Percentiles rank a stretch among this genome's conserved stretches.
phyloP scores from a whole-genome alignment of 1,284 basidiomycete species.

The Pterula multifida region DNA sequence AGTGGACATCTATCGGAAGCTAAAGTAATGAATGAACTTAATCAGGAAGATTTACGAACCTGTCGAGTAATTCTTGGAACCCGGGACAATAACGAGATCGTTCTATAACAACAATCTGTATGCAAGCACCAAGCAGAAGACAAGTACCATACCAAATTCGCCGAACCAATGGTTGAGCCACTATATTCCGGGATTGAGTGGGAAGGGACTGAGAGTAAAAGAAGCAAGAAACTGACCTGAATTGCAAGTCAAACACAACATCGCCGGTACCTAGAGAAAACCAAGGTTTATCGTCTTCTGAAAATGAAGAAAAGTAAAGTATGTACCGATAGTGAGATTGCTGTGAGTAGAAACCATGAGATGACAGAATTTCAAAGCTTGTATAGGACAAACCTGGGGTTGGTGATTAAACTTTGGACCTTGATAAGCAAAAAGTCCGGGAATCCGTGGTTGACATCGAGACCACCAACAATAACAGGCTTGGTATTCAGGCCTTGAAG shows the following conservation, averaged over 20 bases:
- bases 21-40: slow-evolving; percentile 3
- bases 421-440: slow-evolving; percentile 60
- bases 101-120: slow-evolving; percentile 20
- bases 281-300: slow-evolving; percentile 8
- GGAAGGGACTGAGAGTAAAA: not conserved
- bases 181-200: slow-evolving; percentile 19
- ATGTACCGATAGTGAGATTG: slow-evolving; percentile 52
- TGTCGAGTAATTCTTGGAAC: slow-evolving; percentile 39
- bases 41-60: slow-evolving; percentile 19
- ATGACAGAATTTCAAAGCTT: slow-evolving; percentile 2
- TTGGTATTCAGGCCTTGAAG: slow-evolving; percentile 55
- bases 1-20: slow-evolving; percentile 42
- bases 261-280: slow-evolving; percentile 39
- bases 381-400: slow-evolving; percentile 39
- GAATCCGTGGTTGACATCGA: slow-evolving; percentile 67
- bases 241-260: slow-evolving; percentile 50
- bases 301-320: not conserved
- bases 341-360: slow-evolving; percentile 21
- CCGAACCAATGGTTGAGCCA: slow-evolving; percentile 44
- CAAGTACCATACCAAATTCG: slow-evolving; percentile 37
- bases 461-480: slow-evolving; percentile 43
- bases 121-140: slow-evolving; percentile 12
- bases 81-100: slow-evolving; percentile 43
- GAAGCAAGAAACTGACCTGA: slow-evolving; percentile 31
- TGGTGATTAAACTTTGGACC: slow-evolving; percentile 44